Conservation (phyloP, 257 asterid genomes). For the Jaltomata sinuosa region DNA sequence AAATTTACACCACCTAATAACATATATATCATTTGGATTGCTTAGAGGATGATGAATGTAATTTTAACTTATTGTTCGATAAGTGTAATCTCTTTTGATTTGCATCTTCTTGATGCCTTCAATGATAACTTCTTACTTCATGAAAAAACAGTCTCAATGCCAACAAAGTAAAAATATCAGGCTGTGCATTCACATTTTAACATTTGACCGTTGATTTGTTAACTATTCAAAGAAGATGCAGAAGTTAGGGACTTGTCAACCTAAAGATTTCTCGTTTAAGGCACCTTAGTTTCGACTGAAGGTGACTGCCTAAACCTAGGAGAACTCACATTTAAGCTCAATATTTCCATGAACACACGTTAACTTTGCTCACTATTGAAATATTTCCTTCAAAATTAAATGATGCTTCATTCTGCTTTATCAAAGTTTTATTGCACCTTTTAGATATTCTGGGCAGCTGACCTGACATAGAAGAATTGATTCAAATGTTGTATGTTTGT, state of each 20-base stretch:
- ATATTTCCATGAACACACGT: not conserved
- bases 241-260: not conserved
- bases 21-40: not conserved
- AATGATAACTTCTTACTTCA: not conserved
- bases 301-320: not conserved
- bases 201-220: not conserved
- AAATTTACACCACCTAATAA: not conserved
- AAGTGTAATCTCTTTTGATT: not conserved
- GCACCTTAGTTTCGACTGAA: not conserved
- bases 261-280: not conserved
- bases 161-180: not conserved
- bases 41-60: not conserved
- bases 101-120: not conserved
- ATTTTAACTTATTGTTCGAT: not conserved
- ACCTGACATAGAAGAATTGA: not conserved
- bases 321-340: not conserved
- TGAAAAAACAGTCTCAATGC: not conserved
- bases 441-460: not conserved
- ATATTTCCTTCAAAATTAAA: not conserved
- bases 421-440: not conserved
- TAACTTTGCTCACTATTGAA: not conserved
- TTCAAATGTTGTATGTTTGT: not conserved
- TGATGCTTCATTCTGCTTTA: not conserved
- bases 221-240: not conserved
- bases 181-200: not conserved